These are phyloP conservation scores for Populus tomentosa DNA, from an alignment of 441 rosid species.

Conservation along the genomic window DNA sequence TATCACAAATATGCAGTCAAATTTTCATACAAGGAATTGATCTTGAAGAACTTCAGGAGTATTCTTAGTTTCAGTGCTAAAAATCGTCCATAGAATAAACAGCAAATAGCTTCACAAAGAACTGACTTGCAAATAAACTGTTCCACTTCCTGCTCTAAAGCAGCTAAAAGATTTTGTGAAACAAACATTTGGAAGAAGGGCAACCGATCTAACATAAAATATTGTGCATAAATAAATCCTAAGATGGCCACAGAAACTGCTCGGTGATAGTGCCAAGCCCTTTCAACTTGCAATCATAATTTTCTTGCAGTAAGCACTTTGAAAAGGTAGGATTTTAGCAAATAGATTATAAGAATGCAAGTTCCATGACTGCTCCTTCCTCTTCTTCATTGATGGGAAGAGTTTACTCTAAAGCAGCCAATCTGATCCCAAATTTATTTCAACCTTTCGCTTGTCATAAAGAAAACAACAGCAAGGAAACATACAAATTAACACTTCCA, in stretches of 20 bases:
- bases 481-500: neutral
- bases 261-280: no score
- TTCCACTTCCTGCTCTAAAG: neutral
- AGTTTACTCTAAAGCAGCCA: neutral
- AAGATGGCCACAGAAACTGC: neutral
- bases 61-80: neutral
- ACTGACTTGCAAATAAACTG: neutral
- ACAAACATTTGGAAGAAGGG: neutral
- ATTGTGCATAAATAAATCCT: neutral
- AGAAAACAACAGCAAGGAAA: no score
- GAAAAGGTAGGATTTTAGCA: neutral
- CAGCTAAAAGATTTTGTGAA: neutral
- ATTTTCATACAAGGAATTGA: neutral
- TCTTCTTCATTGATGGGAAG: neutral
- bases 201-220: neutral
- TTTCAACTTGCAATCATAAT: neutral
- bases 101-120: no score
- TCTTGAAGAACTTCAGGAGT: neutral
- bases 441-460: no score
- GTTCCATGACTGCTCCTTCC: neutral
- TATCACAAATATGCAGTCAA: neutral
- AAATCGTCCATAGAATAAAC: neutral
- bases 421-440: neutral
- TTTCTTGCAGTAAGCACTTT: neutral
- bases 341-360: neutral